Evolutionary conservation across 257 asterid species (phyloP).

Genomic region (Solanum pinnatisectum): DNA sequence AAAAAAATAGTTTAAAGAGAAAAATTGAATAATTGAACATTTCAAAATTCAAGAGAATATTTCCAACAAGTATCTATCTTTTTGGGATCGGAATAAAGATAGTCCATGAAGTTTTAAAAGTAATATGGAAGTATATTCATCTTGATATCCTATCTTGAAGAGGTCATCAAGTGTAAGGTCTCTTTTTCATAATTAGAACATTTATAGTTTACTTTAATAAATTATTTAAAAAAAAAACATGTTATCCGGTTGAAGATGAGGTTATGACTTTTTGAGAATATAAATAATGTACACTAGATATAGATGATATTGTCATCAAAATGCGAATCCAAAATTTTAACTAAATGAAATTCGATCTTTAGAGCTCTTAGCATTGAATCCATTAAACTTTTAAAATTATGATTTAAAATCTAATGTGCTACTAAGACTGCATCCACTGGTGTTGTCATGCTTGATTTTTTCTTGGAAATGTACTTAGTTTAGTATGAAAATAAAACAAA

Average conservation of each 20-base stretch:
- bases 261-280: not conserved
- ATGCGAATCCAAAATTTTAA: not conserved
- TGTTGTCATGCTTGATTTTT: not conserved
- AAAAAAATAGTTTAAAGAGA: not conserved
- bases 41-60: not conserved
- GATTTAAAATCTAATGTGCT: not conserved
- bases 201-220: not conserved
- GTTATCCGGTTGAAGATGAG: not conserved
- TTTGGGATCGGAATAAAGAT: not conserved
- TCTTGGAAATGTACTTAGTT: not conserved
- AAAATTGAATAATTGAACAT: not conserved
- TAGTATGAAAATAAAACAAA: not conserved
- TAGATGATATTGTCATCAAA: not conserved
- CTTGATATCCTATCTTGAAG: not conserved
- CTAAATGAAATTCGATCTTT: not conserved
- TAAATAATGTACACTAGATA: not conserved
- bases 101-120: not conserved
- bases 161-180: not conserved
- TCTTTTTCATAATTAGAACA: not conserved
- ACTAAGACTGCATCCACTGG: not conserved
- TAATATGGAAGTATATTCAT: not conserved
- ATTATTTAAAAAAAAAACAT: not conserved
- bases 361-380: not conserved
- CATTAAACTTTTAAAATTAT: not conserved
- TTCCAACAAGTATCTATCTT: not conserved